Base-by-base conservation (phyloP, 768 basidiomycete species). In the Lactarius trivialis region DNA sequence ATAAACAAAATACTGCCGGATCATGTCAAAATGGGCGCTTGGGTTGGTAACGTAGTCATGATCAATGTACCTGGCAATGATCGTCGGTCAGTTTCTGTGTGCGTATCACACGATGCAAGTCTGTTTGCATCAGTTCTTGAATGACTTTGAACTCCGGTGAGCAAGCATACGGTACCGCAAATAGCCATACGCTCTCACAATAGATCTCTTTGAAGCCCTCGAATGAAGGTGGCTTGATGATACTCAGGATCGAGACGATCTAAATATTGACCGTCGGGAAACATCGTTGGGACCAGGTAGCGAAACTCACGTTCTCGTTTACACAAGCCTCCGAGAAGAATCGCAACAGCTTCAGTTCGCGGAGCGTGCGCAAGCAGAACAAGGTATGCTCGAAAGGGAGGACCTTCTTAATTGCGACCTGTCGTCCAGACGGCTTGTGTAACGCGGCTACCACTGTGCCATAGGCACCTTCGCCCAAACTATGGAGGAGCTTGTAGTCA, bases 321-420 rank as follows among this genome's bases (percentile, higher is more conserved):
- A 89, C 77, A 68, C 88, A 89, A 50, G 82, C 80, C 67, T 88
- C 86, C 6, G 87, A 88, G 75, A 91, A 89, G 78, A 90, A 90
- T 72, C 87, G 88, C 72, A 90, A 81, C 21, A 97, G 79, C 76
- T 97, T 96, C 72, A 97, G 81, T 76, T 97, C 95, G 63, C 94
- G 82, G 56, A 97, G 77, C 2, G 94, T 98, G 61, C 89, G 82
- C 71, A 96, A 76, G 69, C 89, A 92, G 77, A 94, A 96, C 73
- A 96, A 80, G 34, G 91, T 88, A 72, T 96, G 94, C 70, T 96
- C 94, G 73, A 97, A 96, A 9, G 93, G 94, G 45, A 90, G 84
- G 69, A 97, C 88, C 76, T 92, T 93, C 82, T 96, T 98, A 77
- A 96, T 95, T 48, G 94, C 95, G 17, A 98, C 93, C 72, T 91